These are phyloP conservation scores for Orbilia ellipsospora DNA, from an alignment of 2,329 filamentous ascomycete species.

Conservation along the genomic window DNA sequence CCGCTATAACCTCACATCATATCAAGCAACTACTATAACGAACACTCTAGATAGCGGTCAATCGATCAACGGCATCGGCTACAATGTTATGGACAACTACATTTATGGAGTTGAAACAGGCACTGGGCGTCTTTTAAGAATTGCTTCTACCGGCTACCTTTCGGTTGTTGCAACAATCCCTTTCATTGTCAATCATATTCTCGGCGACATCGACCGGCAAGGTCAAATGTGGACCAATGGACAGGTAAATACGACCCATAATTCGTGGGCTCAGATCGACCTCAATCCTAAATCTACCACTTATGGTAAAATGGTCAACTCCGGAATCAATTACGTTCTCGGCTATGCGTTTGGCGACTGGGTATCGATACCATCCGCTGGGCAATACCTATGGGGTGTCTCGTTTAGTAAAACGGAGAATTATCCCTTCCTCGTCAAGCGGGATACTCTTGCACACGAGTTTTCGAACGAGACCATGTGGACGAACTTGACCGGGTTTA, in stretches of 20 bases:
- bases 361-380: constrained; percentile 7
- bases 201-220: constrained; percentile 7
- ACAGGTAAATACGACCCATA: neutral
- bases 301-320: constrained; percentile 8
- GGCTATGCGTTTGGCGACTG: constrained; percentile 9
- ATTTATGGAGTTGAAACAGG: constrained; percentile 3
- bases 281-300: constrained; percentile 2
- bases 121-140: neutral
- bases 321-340: neutral
- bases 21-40: neutral
- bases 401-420: neutral
- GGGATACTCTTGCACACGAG: neutral
- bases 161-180: neutral
- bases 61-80: constrained; percentile 18
- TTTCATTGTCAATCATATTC: neutral
- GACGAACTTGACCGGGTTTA: neutral
- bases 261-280: constrained; percentile 7
- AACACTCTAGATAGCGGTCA: neutral
- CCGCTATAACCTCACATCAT: too few species aligned
- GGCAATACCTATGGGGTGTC: constrained; percentile 5
- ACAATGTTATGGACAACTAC: constrained; percentile 22
- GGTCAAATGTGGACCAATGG: constrained; percentile 9
- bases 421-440: neutral
- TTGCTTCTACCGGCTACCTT: neutral
- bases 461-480: neutral